phyloP scores from a whole-genome alignment of 2,329 filamentous ascomycete species.

The Leptosphaerulina australis region DNA sequence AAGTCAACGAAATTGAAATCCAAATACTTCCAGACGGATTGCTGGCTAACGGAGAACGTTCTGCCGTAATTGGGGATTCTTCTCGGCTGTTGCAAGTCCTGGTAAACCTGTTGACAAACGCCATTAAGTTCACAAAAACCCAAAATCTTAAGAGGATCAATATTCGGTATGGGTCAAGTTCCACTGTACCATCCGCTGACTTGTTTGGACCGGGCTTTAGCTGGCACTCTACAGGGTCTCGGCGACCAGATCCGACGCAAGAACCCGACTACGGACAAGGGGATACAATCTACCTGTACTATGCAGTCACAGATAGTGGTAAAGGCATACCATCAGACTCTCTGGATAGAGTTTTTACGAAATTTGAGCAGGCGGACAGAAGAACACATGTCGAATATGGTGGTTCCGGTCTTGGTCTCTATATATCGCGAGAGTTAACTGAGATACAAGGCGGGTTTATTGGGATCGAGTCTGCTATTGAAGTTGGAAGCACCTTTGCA shows the following conservation, averaged over 20 bases:
- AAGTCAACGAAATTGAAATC: conserved; percentile 10
- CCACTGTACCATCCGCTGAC: not conserved
- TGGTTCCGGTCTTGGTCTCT: conserved; percentile 28
- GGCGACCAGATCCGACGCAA: conserved; percentile 6
- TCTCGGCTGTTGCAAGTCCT: conserved; percentile 28
- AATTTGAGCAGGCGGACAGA: conserved; percentile 18
- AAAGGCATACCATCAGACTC: not conserved
- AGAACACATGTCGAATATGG: conserved; percentile 32
- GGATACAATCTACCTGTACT: not conserved
- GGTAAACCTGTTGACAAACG: conserved; percentile 40
- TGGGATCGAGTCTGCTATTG: conserved; percentile 25
- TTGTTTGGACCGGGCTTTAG: conserved; percentile 5
- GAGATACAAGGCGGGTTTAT: conserved; percentile 36
- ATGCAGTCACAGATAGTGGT: conserved; percentile 6
- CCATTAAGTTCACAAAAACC: conserved; percentile 39
- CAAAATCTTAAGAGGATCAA: conserved; percentile 18
- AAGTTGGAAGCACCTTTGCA: conserved; percentile 31
- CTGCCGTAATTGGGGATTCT: conserved; percentile 5
- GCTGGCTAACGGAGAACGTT: not conserved
- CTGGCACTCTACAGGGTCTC: conserved; percentile 11
- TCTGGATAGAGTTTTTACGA: conserved; percentile 12
- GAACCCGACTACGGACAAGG: conserved; percentile 11
- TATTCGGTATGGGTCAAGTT: conserved; percentile 16
- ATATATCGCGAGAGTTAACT: conserved; percentile 34
- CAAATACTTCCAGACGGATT: conserved; percentile 4